A percentile compares a stretch with the other conserved stretches of the same genome.
Evolutionary conservation across 164 flowering plant genomes (phyloP).

Genomic region (Vitis riparia): DNA sequence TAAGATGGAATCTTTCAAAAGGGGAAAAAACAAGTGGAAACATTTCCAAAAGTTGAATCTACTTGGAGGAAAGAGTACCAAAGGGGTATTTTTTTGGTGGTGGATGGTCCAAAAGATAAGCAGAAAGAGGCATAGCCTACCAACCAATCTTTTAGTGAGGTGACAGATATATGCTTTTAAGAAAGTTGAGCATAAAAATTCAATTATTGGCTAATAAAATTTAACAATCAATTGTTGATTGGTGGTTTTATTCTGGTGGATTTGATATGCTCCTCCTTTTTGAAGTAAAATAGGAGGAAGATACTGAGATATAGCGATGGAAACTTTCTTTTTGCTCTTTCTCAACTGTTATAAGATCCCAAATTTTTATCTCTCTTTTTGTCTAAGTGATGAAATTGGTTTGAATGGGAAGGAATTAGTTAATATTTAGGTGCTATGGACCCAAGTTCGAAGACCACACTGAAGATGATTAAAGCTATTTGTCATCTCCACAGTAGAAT

Average conservation of each 20-base stretch:
- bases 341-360: too few relatives aligned
- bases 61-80: conserved; percentile 7
- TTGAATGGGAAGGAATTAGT: too few relatives aligned
- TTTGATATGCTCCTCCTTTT: neutral
- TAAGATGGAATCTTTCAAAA: conserved; percentile 20
- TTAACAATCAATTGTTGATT: neutral
- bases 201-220: neutral
- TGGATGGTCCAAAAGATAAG: conserved; percentile 27
- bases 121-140: conserved; percentile 16
- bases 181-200: conserved; percentile 1
- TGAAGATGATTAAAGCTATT: too few relatives aligned
- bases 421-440: too few relatives aligned
- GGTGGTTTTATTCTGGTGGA: conserved; percentile 1
- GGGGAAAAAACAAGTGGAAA: neutral
- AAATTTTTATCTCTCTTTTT: too few relatives aligned
- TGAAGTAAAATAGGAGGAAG: neutral
- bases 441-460: too few relatives aligned
- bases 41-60: conserved; percentile 13
- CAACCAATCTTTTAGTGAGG: conserved; percentile 7
- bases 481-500: too few relatives aligned
- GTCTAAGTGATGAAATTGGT: too few relatives aligned
- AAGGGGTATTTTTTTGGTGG: conserved; percentile 16
- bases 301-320: too few relatives aligned
- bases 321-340: too few relatives aligned
- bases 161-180: neutral